Evolutionary conservation across 2,329 filamentous ascomycete genomes (phyloP).

Genomic region (Purpureocillium lavendulum): DNA sequence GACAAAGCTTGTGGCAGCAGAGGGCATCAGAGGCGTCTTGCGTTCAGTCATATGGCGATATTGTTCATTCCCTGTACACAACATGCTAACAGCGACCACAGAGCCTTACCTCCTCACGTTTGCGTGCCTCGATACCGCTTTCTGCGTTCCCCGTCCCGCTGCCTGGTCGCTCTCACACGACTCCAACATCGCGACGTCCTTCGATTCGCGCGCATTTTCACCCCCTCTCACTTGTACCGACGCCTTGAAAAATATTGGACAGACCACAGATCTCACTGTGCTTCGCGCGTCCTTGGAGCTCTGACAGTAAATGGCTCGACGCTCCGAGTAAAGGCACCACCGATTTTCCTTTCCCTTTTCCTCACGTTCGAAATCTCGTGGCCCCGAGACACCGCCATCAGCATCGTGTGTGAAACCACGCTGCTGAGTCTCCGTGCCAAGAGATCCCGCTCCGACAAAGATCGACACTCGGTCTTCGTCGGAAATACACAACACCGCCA

Average conservation of each 20-base stretch:
- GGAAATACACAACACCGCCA: constrained; percentile 27
- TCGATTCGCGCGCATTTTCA: no score
- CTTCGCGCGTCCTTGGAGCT: constrained; percentile 10
- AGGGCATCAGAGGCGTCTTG: no score
- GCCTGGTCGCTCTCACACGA: no score
- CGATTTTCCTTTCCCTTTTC: constrained; percentile 6
- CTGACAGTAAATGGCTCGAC: constrained; percentile 25
- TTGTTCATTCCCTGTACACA: no score
- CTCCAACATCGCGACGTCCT: no score
- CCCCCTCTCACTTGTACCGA: no score
- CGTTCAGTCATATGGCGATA: no score
- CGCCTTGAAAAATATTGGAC: background rate
- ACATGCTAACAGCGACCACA: no score
- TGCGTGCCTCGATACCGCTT: no score
- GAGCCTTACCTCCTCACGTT: no score
- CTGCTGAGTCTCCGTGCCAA: constrained; percentile 9
- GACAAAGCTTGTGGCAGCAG: no score
- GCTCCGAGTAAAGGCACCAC: constrained; percentile 13
- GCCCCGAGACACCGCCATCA: background rate
- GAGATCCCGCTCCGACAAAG: constrained; percentile 24
- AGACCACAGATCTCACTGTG: constrained; percentile 9
- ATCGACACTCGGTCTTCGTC: constrained; percentile 30
- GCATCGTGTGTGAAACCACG: background rate
- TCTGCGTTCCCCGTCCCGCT: no score
- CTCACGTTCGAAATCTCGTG: constrained; percentile 1